Base-by-base conservation (phyloP, 2,329 filamentous ascomycete genomes). In the Capronia epimyces region DNA sequence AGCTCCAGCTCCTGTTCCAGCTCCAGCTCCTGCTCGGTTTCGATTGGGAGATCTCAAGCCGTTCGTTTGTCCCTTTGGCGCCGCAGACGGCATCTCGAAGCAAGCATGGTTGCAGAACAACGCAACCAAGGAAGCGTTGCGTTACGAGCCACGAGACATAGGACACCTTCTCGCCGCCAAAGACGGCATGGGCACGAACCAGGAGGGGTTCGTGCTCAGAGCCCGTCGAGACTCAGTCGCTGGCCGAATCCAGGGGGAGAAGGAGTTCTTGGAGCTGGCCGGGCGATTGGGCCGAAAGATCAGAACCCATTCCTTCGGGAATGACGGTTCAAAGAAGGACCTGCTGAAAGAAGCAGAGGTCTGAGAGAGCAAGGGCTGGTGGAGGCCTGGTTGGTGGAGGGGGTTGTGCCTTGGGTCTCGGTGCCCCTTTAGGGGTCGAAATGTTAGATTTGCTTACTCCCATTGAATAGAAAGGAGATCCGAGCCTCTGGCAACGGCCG, bases 81-180 rank as follows among this genome's bases (percentile, higher is more conserved):
- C 43, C 24, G 21, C 36, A n/a, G 50, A 56, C 13, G 46, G 43
- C 43, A 22, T 47, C 12, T 50, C 46, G 27, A 56, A 53, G 43
- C 49, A 52, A 36, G 46, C 34, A 8, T 56, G 53, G 53, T 43
- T 53, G 27, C 36, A 40, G 9, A 31, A 29, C n/a, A 18, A 15
- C 18, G 16, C 20, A n/a, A 42, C 7, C 43, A 50, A 43, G 24
- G 40, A 43, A 24, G 34, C 24, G 8, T 12, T 53, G 7, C 13
- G 37, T 15, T 18, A n/a, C 29, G 37, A 50, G 34, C 25, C 49
- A 8, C 46, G 50, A 16, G 53, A 56, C 43, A 32, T 56, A 18
- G 53, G 43, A 7, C 53, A 56, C 34, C 44, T 56, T 9, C 46
- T 56, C 9, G 53, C 50, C 18, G 49, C 46, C 5, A 56, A 56